A percentile compares a stretch with the other conserved stretches of the same genome.
Conservation (phyloP, 306 rosid species). For the Gleditsia sinensis region DNA sequence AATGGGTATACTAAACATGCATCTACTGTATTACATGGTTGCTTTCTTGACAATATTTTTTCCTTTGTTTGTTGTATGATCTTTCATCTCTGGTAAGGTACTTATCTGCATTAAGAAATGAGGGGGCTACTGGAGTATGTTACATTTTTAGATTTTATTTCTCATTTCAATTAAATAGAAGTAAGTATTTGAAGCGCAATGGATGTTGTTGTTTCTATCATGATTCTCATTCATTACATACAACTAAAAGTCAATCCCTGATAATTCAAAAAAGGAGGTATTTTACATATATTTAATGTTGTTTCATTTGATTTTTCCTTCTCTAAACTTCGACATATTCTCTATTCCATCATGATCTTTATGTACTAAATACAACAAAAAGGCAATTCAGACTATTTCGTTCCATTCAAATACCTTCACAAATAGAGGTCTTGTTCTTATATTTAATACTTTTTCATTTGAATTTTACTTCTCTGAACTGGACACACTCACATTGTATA, state of each 20-base stretch:
- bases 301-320: not conserved
- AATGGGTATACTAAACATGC: conserved; percentile 77
- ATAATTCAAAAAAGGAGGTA: not conserved
- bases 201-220: not conserved
- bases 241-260: not conserved
- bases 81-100: not conserved
- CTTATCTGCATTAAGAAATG: not conserved
- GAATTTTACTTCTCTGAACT: not conserved
- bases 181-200: not conserved
- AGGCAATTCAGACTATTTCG: not conserved
- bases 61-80: not conserved
- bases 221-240: not conserved
- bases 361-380: not conserved
- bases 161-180: not conserved
- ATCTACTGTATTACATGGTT: not conserved
- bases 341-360: not conserved
- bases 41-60: not conserved
- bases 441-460: conserved; percentile 3
- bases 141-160: not conserved
- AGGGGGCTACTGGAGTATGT: not conserved
- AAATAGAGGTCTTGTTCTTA: not conserved
- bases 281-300: not conserved
- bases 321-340: not conserved
- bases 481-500: not conserved
- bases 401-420: not conserved